Conservation (phyloP, 2,329 filamentous ascomycete genomes). For the Aureobasidium sp. region DNA sequence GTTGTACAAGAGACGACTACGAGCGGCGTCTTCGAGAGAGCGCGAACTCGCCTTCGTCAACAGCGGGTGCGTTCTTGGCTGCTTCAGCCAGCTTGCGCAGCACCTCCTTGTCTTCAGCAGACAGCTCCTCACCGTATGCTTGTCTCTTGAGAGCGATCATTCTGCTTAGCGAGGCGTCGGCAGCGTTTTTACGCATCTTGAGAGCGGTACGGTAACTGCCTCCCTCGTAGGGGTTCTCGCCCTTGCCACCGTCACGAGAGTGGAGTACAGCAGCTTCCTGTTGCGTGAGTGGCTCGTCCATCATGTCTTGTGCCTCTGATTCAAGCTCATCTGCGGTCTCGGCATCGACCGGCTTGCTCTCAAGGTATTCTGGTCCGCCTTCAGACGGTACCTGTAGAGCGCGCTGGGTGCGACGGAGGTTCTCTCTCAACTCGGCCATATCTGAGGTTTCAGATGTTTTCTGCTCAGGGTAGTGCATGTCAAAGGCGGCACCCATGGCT, state of each 20-base stretch:
- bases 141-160: conserved; percentile 13
- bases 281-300: conserved; percentile 12
- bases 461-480: conserved; percentile 10
- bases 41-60: conserved; percentile 2
- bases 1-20: not conserved
- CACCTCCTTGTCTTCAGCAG: conserved; percentile 10
- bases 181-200: conserved; percentile 9
- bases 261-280: conserved; percentile 11
- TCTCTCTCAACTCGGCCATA: conserved; percentile 8
- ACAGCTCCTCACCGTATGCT: conserved; percentile 11
- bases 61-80: not conserved
- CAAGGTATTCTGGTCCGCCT: not conserved
- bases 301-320: not conserved
- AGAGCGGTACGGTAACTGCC: not conserved
- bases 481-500: conserved; percentile 4
- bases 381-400: not conserved
- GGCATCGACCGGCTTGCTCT: not conserved
- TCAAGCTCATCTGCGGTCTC: conserved; percentile 6
- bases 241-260: not conserved
- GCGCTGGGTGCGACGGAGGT: not conserved
- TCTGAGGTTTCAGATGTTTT: not conserved
- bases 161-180: conserved; percentile 10
- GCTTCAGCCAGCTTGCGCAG: conserved; percentile 6
- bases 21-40: not conserved
- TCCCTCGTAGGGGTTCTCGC: conserved; percentile 6